Evolutionary conservation across 768 basidiomycete species (phyloP), one percentile per base, ranked within the genome.

Genomic region (Dacryopinax spathularia): DNA sequence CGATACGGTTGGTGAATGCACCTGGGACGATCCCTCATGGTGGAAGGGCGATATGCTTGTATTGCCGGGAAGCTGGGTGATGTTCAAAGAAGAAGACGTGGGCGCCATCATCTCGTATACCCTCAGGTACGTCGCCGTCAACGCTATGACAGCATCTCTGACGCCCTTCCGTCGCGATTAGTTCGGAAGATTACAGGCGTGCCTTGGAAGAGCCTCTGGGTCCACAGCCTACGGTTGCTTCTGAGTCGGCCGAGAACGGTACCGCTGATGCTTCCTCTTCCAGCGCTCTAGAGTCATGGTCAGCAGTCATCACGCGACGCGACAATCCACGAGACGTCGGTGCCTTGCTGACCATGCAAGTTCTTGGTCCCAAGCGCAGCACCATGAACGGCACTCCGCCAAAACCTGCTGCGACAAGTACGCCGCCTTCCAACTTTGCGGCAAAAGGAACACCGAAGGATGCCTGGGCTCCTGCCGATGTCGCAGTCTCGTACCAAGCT

Each of bases 51-150:
- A 78, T 9, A 84, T 77, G 69, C 84, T 89, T 75, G 81, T 80
- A 33, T 75, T 86, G 18, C 85, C 87, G n/a, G 81, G 82, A 2
- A 80, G 83, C 7, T 84, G 81, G 69, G 77, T 87, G 3, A 79
- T 88, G 64, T 80, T 88, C 9, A 72, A 81, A 60, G 88, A 89
- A 69, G 78, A 81, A 68, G 86, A 88, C 71, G 86, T 84, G 85
- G 86, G 86, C 7, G 88, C 86, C 70, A 82, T 89, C 59, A 88
- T 88, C 66, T 84, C 87, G 5, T 88, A 85, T 72, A 87, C 86
- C 7, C 73, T 88, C 60, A 85, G 85, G 85, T 86, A 65, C 20
- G 75, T 3, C 81, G n/a, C n/a, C n/a, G n/a, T n/a, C n/a, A n/a
- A n/a, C n/a, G n/a, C n/a, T n/a, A n/a, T n/a, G n/a, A n/a, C n/a